phyloP scores from a whole-genome alignment of 2,329 filamentous ascomycete genomes.

The Knufia petricola region DNA sequence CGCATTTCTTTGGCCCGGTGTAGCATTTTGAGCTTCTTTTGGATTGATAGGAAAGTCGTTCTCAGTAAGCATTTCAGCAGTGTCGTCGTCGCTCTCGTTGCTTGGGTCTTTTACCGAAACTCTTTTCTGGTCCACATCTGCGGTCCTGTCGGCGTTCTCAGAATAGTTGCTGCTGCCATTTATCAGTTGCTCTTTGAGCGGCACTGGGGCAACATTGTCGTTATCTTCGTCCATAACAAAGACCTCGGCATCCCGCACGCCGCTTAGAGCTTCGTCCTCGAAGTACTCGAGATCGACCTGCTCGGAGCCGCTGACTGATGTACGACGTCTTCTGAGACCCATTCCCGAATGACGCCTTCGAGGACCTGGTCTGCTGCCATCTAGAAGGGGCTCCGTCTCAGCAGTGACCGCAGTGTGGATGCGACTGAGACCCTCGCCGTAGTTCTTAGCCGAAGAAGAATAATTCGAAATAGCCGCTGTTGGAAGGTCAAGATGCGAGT shows the following conservation, averaged over 20 bases:
- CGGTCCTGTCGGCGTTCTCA: not conserved
- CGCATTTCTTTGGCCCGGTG: slow-evolving; percentile 56
- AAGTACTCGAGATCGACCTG: slow-evolving; percentile 80
- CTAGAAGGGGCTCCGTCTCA: slow-evolving; percentile 11
- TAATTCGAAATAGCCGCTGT: slow-evolving; percentile 9
- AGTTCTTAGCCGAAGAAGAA: slow-evolving; percentile 17
- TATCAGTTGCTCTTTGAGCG: not conserved
- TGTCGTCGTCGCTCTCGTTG: not conserved
- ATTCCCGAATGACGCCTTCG: slow-evolving; percentile 74
- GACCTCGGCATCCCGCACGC: slow-evolving; percentile 62
- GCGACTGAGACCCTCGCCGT: slow-evolving; percentile 10
- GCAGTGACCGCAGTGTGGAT: slow-evolving; percentile 12
- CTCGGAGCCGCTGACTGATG: slow-evolving; percentile 54
- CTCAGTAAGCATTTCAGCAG: not conserved
- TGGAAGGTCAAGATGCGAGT: slow-evolving; percentile 1
- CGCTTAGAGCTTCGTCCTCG: slow-evolving; percentile 78
- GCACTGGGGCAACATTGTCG: not conserved
- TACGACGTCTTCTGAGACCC: slow-evolving; percentile 65
- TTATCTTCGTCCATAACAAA: slow-evolving; percentile 56
- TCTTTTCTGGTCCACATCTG: slow-evolving; percentile 7
- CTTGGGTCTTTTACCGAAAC: not conserved
- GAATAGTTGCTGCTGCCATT: not conserved
- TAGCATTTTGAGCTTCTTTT: slow-evolving; percentile 60
- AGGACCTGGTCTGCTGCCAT: slow-evolving; percentile 22
- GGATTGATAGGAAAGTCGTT: slow-evolving; percentile 54